Evolutionary conservation across 768 basidiomycete species (phyloP).

Genomic region (Panus rudis): DNA sequence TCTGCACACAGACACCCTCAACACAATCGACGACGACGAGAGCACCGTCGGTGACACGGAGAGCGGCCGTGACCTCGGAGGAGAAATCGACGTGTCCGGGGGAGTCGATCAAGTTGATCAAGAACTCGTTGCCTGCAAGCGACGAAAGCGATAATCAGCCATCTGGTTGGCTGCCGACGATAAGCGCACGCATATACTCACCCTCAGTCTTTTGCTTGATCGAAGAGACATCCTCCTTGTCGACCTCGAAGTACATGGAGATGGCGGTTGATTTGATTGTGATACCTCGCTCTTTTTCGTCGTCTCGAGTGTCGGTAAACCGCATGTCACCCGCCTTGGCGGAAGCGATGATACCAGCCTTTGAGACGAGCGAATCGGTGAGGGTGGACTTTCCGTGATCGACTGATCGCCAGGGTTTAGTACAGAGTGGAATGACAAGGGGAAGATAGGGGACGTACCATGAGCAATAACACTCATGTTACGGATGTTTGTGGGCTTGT

Average conservation of each 20-base stretch:
- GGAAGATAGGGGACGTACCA: constrained; percentile 41
- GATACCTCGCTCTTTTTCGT: constrained; percentile 99
- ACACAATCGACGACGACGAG: constrained; percentile 99
- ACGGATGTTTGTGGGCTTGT: constrained; percentile 86
- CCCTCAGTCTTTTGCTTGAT: constrained; percentile 95
- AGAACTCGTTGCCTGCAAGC: constrained; percentile 77
- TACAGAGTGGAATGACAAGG: constrained; percentile 5
- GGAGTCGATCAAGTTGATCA: constrained; percentile 99
- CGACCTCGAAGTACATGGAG: constrained; percentile 98
- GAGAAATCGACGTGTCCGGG: constrained; percentile 99
- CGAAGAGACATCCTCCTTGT: constrained; percentile 76
- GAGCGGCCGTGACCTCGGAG: constrained; percentile 98
- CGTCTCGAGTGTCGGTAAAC: constrained; percentile 94
- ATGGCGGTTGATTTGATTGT: constrained; percentile 99
- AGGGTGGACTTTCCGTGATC: constrained; percentile 99
- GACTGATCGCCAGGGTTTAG: constrained; percentile 43
- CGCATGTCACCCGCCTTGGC: constrained; percentile 95
- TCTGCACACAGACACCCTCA: constrained; percentile 99
- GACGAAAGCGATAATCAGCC: constrained; percentile 6
- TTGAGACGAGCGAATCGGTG: constrained; percentile 97
- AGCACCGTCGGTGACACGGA: constrained; percentile 99
- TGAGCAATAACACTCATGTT: constrained; percentile 94
- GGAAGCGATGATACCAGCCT: constrained; percentile 97
- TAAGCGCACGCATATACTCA: constrained; percentile 27
- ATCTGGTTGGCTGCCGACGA: constrained; percentile 3